Base-by-base conservation (phyloP, 2,329 filamentous ascomycete genomes). In the Gnomoniopsis sp. region DNA sequence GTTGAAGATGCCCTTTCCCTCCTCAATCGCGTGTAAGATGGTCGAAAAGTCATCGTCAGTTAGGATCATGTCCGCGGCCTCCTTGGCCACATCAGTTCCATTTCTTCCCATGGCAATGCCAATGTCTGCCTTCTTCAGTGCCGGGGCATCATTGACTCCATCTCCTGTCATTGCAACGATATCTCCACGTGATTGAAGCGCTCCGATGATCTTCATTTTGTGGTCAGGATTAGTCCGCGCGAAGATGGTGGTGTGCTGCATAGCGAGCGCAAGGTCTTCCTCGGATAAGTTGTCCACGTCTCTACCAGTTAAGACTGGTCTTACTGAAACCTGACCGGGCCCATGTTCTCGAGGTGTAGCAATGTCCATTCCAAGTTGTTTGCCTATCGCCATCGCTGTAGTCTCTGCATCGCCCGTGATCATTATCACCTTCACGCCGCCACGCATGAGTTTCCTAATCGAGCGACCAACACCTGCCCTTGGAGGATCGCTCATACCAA, bases 151-250 rank as follows among this genome's bases (percentile, higher is more conserved):
- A 69, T 91, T 91, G 87, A 99, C 96, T 51, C 95, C 95, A 67
- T 99, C 95, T 7, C 95, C 95, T 14, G 95, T 99, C 95, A 99
- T 99, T 59, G 95, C 96, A 49, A 99, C 95, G 55, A 99, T 96
- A 72, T 98, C 93, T 33, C 93, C 93, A 41, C 93, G 89, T 58
- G 90, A 86, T 74, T 99, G 95, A 26, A 99, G 84, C 0, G 95
- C 95, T 57, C 85, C 83, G 62, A 99, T 89, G 68, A 99, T 99
- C 74, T 96, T 98, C 79, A 99, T 85, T 76, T 99, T 99, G 77
- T 99, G 95, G 63, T 99, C 95, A 0, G 95, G 95, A 64, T 91
- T 96, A 2, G 95, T 98, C 55, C 96, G 88, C 19, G 95, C 96
- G 71, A 99, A 99, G 58, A 99, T 95, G 1, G 91, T 95, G 1